A percentile compares a stretch with the other conserved stretches of the same genome.
Conservation (phyloP, 768 basidiomycete genomes). For the Botryobasidium botryosum region DNA sequence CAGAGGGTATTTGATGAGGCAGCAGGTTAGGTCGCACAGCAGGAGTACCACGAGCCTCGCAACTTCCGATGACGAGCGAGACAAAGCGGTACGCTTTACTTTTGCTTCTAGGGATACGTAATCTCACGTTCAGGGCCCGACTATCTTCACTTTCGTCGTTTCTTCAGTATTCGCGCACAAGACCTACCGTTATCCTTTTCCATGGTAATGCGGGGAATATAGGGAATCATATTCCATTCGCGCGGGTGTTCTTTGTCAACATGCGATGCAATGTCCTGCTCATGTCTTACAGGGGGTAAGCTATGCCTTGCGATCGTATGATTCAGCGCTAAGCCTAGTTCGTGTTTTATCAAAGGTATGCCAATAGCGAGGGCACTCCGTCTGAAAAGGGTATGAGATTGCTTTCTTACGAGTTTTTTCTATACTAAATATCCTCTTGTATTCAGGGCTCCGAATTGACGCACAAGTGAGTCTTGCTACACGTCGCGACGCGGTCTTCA, state of each 20-base stretch:
- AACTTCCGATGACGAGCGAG: no score
- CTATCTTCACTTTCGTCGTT: neutral
- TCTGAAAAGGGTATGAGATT: constrained; percentile 53
- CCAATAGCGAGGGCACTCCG: constrained; percentile 69
- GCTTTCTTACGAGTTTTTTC: no score
- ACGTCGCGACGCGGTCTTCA: no score
- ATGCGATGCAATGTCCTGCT: constrained; percentile 90
- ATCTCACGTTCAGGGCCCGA: no score
- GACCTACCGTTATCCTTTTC: constrained; percentile 86
- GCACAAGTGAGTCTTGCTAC: no score
- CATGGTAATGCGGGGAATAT: constrained; percentile 62
- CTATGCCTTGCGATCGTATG: constrained; percentile 7
- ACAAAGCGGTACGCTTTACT: no score
- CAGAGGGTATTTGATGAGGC: constrained; percentile 60
- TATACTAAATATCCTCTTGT: no score
- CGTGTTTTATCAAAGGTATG: constrained; percentile 39
- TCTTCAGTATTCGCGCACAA: constrained; percentile 20
- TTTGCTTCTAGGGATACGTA: no score
- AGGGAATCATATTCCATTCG: constrained; percentile 83
- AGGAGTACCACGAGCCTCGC: no score
- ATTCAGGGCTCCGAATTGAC: neutral
- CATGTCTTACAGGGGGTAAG: constrained; percentile 83
- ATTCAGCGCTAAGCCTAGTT: no score
- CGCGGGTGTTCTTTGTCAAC: constrained; percentile 58
- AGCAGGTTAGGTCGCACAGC: no score